These are phyloP conservation scores for Teunomyces atbi DNA, from an alignment of 805 yeast species.

Conservation along the genomic window DNA sequence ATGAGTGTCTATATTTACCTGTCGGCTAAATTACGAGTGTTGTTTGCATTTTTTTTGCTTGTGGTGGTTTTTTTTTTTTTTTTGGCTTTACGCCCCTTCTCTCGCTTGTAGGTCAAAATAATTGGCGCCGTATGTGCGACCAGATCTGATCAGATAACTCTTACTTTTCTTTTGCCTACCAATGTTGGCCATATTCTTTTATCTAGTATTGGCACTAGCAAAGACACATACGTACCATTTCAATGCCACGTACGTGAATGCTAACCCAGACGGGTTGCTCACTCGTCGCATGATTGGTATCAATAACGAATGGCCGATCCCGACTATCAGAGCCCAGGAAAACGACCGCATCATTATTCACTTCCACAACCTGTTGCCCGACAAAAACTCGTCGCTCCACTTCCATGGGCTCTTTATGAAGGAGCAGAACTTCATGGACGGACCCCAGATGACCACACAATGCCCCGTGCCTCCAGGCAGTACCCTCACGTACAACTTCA, in stretches of 20 bases:
- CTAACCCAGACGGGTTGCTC: conserved; percentile 57
- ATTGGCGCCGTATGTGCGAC: too few relatives aligned
- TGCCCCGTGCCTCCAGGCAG: conserved; percentile 44
- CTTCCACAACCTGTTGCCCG: conserved; percentile 32
- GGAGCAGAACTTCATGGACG: conserved; percentile 42
- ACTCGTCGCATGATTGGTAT: conserved; percentile 56
- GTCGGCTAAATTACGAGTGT: background rate
- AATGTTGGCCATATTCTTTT: conserved; percentile 1
- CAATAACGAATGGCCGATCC: conserved; percentile 49
- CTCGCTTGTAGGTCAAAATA: too few relatives aligned
- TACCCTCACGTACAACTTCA: conserved; percentile 39
- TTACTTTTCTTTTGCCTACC: background rate
- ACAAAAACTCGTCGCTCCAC: conserved; percentile 40
- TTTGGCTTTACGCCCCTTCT: background rate
- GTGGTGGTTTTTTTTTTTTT: background rate
- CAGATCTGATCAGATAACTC: conserved; percentile 1
- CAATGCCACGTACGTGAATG: conserved; percentile 36
- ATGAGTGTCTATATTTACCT: background rate
- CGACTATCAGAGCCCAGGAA: conserved; percentile 35
- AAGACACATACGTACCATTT: conserved; percentile 34
- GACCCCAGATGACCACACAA: conserved; percentile 46
- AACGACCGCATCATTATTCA: conserved; percentile 42
- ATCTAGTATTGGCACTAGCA: background rate
- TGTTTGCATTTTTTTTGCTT: background rate
- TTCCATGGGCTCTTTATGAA: conserved; percentile 46